Evolutionary conservation across 805 yeast genomes (phyloP), one percentile per base, ranked within the genome.

Genomic region (Saccharomycopsis amapae): DNA sequence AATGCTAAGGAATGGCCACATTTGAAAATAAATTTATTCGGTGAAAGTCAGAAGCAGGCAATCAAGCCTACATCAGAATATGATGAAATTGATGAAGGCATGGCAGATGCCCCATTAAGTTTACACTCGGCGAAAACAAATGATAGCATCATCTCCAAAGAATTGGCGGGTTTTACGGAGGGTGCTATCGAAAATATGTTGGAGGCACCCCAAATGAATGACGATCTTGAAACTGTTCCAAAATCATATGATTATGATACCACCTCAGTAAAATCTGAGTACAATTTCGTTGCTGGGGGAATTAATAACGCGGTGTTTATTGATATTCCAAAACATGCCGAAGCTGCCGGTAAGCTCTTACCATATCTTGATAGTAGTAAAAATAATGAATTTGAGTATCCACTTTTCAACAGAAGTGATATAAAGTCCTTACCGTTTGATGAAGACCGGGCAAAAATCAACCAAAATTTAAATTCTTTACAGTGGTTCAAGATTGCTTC

Each of bases 401-500:
- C 47, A 24, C n/a, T 47, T 13, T 62, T 65, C 26, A 54, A 62
- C 13, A 40, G 45, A 2, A 57, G 56, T 26, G 31, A 49, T 5
- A 47, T 37, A 31, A 42, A 53, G 2, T 40, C 46, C 6, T 46
- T 69, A 28, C 64, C 70, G 5, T 52, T 74, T 46, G 68, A 64
- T 46, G 47, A 59, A 1, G 64, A 65, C 10, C 59, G 77, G 50
- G 48, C 46, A 34, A 54, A 54, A 13, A 79, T 81, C 32, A 59
- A 76, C 28, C 58, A 68, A 2, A 73, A 75, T 51, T 66, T 89
- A 58, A 84, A 85, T 60, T 55, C 61, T 18, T 59, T 90, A 20
- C 69, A 72, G 2, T 89, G 96, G 96, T 66, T 76, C 40, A 86
- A 89, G 58, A 72, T 85, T 36, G 84, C 93, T 0, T 80, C 82